A percentile compares a stretch with the other conserved stretches of the same genome.
These are phyloP conservation scores for Phylloporus sp. DNA, from an alignment of 768 basidiomycete genomes.

Conservation along the genomic window DNA sequence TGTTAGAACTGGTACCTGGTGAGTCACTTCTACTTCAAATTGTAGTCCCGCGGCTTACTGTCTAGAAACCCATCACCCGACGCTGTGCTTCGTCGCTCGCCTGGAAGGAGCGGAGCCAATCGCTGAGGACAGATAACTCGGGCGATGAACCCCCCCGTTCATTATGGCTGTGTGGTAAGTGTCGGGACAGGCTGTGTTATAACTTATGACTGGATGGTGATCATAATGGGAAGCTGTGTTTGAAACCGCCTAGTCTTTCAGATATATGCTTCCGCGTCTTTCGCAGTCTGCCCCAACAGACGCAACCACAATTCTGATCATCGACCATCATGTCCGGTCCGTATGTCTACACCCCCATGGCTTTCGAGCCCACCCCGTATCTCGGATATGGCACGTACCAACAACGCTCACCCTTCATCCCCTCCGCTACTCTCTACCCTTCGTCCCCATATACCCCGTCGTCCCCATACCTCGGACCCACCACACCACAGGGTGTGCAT, in stretches of 20 bases:
- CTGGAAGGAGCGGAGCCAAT: background rate
- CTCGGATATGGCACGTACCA: conserved; percentile 29
- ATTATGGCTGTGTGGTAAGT: conserved; percentile 19
- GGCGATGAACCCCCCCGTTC: conserved; percentile 2
- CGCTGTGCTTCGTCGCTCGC: conserved; percentile 1
- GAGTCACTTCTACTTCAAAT: too few relatives aligned
- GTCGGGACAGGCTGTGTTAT: conserved; percentile 11
- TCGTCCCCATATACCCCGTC: conserved; percentile 33
- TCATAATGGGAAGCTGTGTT: conserved; percentile 12
- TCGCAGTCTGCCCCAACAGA: background rate
- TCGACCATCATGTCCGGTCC: conserved; percentile 35
- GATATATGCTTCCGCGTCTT: conserved; percentile 8
- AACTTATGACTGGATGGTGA: background rate
- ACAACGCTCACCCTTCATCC: conserved; percentile 43
- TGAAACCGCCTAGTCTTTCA: conserved; percentile 4
- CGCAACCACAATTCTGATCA: background rate
- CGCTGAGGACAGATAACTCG: background rate
- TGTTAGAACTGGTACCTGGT: too few relatives aligned
- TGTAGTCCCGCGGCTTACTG: too few relatives aligned
- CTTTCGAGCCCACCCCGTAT: conserved; percentile 34
- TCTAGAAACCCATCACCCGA: too few relatives aligned
- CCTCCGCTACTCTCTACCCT: conserved; percentile 33
- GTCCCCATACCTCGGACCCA: conserved; percentile 28
- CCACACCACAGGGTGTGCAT: conserved; percentile 24
- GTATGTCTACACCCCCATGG: conserved; percentile 38